Evolutionary conservation across 2,329 filamentous ascomycete species (phyloP).

Genomic region (Paramyrothecium sp.): DNA sequence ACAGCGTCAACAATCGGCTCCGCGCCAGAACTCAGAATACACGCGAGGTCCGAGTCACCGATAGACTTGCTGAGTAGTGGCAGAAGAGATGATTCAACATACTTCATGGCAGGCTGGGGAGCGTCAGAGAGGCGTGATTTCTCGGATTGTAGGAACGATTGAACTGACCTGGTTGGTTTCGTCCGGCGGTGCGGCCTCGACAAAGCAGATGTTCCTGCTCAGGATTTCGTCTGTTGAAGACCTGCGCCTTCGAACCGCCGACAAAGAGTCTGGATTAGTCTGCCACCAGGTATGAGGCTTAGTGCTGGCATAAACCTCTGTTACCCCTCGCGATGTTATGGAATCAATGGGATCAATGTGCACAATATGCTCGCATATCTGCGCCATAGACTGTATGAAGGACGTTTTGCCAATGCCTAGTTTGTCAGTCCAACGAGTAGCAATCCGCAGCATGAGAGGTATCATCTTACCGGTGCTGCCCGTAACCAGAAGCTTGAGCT

Average conservation of each 20-base stretch:
- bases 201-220: slow-evolving; percentile 90
- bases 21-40: slow-evolving; percentile 76
- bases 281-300: slow-evolving; percentile 88
- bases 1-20: slow-evolving; percentile 82
- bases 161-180: slow-evolving; percentile 49
- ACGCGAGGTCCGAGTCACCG: slow-evolving; percentile 71
- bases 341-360: slow-evolving; percentile 72
- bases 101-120: slow-evolving; percentile 63
- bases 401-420: slow-evolving; percentile 84
- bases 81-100: slow-evolving; percentile 59
- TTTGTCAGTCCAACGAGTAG: neutral
- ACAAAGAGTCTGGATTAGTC: slow-evolving; percentile 69
- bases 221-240: slow-evolving; percentile 73
- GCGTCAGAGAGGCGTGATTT: slow-evolving; percentile 49
- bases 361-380: slow-evolving; percentile 86
- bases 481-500: slow-evolving; percentile 84
- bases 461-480: slow-evolving; percentile 65
- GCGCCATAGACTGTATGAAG: slow-evolving; percentile 83
- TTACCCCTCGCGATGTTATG: slow-evolving; percentile 35
- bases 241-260: slow-evolving; percentile 57
- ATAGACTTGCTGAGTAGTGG: slow-evolving; percentile 48
- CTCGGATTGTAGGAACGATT: no score
- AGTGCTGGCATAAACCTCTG: slow-evolving; percentile 76
- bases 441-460: neutral
- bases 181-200: slow-evolving; percentile 74